Evolutionary conservation across 1,284 basidiomycete genomes (phyloP).

Genomic region (Nidula niveotomentosa): DNA sequence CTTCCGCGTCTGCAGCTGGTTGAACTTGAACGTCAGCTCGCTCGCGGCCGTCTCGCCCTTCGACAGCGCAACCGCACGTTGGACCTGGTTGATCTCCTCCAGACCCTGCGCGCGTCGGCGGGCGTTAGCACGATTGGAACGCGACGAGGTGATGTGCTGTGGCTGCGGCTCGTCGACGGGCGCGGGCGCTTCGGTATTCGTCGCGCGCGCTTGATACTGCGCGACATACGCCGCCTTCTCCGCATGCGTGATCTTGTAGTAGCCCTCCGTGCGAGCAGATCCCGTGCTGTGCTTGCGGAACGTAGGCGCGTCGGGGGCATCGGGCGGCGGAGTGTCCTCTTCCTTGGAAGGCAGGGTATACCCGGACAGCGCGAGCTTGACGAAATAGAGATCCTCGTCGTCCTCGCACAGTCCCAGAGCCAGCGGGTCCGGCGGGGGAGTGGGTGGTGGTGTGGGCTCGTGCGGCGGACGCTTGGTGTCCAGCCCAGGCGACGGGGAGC

Average conservation of each 20-base stretch:
- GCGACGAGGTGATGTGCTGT: slow-evolving; percentile 74
- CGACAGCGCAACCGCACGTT: slow-evolving; percentile 70
- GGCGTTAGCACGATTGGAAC: slow-evolving; percentile 94
- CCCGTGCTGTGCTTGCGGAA: slow-evolving; percentile 77
- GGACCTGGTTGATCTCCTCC: slow-evolving; percentile 90
- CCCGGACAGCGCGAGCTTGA: slow-evolving; percentile 60
- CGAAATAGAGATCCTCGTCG: slow-evolving; percentile 91
- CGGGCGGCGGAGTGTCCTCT: slow-evolving; percentile 14
- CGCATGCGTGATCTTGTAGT: slow-evolving; percentile 90
- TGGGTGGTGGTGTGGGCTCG: slow-evolving; percentile 37
- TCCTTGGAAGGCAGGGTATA: slow-evolving; percentile 20
- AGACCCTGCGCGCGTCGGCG: slow-evolving; percentile 91
- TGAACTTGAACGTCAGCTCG: slow-evolving; percentile 88
- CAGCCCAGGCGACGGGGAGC: slow-evolving; percentile 42
- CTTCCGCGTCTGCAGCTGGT: slow-evolving; percentile 97
- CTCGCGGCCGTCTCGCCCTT: slow-evolving; percentile 71
- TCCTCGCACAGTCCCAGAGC: slow-evolving; percentile 71
- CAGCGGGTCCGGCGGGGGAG: slow-evolving; percentile 56
- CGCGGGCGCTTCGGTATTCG: slow-evolving; percentile 32
- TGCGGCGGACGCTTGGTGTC: slow-evolving; percentile 25
- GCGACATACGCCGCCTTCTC: slow-evolving; percentile 91
- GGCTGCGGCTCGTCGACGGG: slow-evolving; percentile 44
- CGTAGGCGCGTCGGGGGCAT: slow-evolving; percentile 31
- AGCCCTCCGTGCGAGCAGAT: slow-evolving; percentile 90
- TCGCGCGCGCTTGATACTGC: slow-evolving; percentile 68